Conservation (phyloP, 495 filamentous ascomycete species). For the Immersiella caudata region DNA sequence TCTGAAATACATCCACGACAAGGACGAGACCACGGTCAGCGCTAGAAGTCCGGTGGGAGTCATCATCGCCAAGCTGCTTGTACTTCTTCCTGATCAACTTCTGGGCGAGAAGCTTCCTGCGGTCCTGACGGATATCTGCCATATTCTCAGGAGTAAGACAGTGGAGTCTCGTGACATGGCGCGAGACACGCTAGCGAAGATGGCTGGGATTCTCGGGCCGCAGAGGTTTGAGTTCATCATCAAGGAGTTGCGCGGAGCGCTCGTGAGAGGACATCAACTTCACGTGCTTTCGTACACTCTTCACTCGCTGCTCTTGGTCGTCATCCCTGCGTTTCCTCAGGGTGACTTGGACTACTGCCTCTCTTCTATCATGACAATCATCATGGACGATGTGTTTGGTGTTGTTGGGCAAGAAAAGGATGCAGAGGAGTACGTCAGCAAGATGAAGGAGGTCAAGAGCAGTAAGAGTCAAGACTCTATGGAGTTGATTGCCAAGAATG, state of each 20-base stretch:
- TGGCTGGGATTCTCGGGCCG: slow-evolving; percentile 76
- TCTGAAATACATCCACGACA: slow-evolving; percentile 81
- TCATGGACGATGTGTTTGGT: slow-evolving; percentile 98
- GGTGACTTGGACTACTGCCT: slow-evolving; percentile 92
- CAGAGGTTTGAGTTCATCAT: slow-evolving; percentile 88
- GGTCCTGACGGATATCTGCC: slow-evolving; percentile 86
- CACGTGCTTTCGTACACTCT: slow-evolving; percentile 95
- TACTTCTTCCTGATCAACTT: slow-evolving; percentile 71
- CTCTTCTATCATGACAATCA: slow-evolving; percentile 70
- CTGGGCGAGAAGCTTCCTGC: slow-evolving; percentile 73
- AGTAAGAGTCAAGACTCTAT: slow-evolving; percentile 98
- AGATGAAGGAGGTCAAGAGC: slow-evolving; percentile 96
- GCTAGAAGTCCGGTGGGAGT: slow-evolving; percentile 86
- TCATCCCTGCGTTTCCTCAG: slow-evolving; percentile 71
- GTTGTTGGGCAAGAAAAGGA: slow-evolving; percentile 97
- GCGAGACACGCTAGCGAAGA: slow-evolving; percentile 80
- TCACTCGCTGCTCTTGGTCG: slow-evolving; percentile 82
- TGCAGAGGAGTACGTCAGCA: slow-evolving; percentile 89
- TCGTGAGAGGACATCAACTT: slow-evolving; percentile 84
- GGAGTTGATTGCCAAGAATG: slow-evolving; percentile 83
- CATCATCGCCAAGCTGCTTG: slow-evolving; percentile 81
- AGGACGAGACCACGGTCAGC: slow-evolving; percentile 90
- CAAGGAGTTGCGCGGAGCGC: slow-evolving; percentile 81
- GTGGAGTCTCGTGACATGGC: slow-evolving; percentile 90
- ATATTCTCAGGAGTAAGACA: slow-evolving; percentile 85